Evolutionary conservation across 805 yeast genomes (phyloP).

Genomic region (Lipomyces japonicus): DNA sequence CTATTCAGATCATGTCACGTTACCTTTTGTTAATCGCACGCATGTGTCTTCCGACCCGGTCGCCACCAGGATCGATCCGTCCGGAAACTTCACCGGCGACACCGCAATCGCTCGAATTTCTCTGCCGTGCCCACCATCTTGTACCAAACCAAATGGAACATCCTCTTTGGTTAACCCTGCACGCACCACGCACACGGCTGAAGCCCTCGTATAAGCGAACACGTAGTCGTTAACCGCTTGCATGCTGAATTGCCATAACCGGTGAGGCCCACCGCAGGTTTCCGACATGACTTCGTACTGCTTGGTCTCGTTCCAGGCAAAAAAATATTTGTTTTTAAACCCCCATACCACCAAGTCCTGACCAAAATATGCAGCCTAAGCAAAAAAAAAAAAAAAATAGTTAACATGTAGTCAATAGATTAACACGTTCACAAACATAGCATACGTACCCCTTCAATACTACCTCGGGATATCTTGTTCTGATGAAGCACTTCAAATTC

Average conservation of each 20-base stretch:
- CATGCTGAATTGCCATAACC: slow-evolving; percentile 63
- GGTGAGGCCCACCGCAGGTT: slow-evolving; percentile 86
- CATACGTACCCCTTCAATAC: slow-evolving; percentile 63
- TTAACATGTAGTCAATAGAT: too few species aligned
- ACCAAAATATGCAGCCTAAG: slow-evolving; percentile 32
- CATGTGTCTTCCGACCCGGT: slow-evolving; percentile 91
- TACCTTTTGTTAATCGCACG: slow-evolving; percentile 47
- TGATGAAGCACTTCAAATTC: not conserved
- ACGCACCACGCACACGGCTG: slow-evolving; percentile 12
- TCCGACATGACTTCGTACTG: slow-evolving; percentile 67
- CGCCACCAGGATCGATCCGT: slow-evolving; percentile 46
- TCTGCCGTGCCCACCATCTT: slow-evolving; percentile 81
- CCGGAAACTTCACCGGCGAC: slow-evolving; percentile 37
- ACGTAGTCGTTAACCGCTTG: slow-evolving; percentile 36
- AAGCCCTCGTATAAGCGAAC: slow-evolving; percentile 59
- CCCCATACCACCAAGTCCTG: slow-evolving; percentile 65
- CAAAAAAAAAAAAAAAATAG: not conserved
- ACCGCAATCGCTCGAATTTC: slow-evolving; percentile 75
- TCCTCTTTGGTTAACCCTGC: slow-evolving; percentile 38
- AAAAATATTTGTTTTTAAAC: slow-evolving; percentile 73
- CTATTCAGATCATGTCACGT: too few species aligned
- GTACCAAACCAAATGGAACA: slow-evolving; percentile 34
- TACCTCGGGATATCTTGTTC: slow-evolving; percentile 69
- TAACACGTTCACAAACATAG: too few species aligned
- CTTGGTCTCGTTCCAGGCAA: slow-evolving; percentile 74